Conservation (phyloP, 805 yeast species). For the Suhomyces sp. region DNA sequence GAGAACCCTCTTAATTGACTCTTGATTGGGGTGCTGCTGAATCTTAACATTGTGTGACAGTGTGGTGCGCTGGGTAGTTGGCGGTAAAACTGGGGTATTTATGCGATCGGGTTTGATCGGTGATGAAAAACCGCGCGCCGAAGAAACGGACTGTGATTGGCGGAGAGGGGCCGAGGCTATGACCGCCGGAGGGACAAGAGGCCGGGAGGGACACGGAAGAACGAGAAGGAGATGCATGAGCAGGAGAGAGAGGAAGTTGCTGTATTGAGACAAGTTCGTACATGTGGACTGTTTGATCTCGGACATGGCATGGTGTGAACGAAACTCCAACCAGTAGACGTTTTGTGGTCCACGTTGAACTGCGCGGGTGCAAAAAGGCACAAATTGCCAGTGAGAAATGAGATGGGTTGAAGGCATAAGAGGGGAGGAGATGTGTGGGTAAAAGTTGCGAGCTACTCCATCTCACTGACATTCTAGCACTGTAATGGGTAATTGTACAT, state of each 20-base stretch:
- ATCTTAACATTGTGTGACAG: constrained; percentile 25
- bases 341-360: neutral
- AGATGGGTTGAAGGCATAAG: too few relatives aligned
- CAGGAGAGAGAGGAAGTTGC: neutral
- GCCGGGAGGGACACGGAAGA: neutral
- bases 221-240: neutral
- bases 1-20: constrained; percentile 26
- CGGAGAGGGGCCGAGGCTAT: neutral
- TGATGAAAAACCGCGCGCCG: neutral
- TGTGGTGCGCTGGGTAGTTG: neutral
- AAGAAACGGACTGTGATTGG: neutral
- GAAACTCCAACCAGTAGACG: neutral
- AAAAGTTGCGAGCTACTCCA: neutral
- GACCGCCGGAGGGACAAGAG: neutral
- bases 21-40: constrained; percentile 13
- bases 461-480: neutral
- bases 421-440: neutral
- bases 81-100: constrained; percentile 3
- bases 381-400: too few relatives aligned
- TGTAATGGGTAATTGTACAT: neutral
- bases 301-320: neutral
- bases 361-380: neutral
- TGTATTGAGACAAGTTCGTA: neutral
- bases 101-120: neutral
- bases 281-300: too few relatives aligned